Base-by-base conservation (phyloP, 2,329 filamentous ascomycete genomes). In the Coniochaeta hoffmannii region DNA sequence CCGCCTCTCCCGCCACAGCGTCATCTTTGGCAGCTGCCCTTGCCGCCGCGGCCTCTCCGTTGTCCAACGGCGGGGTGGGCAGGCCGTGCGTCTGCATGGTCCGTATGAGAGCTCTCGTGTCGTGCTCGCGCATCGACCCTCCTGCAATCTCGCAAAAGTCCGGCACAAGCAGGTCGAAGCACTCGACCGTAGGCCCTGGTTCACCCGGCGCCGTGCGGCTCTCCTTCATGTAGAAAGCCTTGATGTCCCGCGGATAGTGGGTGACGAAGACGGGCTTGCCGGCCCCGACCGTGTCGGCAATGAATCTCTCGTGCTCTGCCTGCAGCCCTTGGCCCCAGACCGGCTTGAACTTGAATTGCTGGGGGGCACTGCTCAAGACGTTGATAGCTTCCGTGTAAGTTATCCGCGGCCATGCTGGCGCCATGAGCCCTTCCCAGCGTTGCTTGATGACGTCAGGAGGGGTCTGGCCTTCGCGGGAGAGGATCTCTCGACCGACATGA, bases 261-360 rank as follows among this genome's bases (percentile, higher is more conserved):
- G 92, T 97, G 60, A 99, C 85, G 68, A 97, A 97, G 46, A 97
- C 79, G 8, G 94, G 94, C 50, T 80, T 74, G 61, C 69, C 69
- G 38, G 74, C 73, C 30, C 74, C 71, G 50, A 75, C 71, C 53
- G 69, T 59, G 54, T 82, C 77, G 50, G 94, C 91, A 54, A 99
- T 79, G 68, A 86, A 96, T 67, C 85, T 90, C 73, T 99, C 94
- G 72, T 99, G 94, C 69, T 97, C 93, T 1, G 92, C 87, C 64
- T 94, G 89, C 30, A 99, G 78, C 19, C 89, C 89, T 28, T 77
- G 74, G 32, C 85, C 82, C 85, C 90, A 94, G 2, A 74, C 73
- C 4, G 90, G 89, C 50, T 76, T 72, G 66, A 87, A 82, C 52
- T 83, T 76, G 64, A 97, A 97, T 7, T 77, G 69, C 31, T 75